These are phyloP conservation scores for Avena sativa DNA, from an alignment of 176 grass and related monocot genomes.

Conservation along the genomic window DNA sequence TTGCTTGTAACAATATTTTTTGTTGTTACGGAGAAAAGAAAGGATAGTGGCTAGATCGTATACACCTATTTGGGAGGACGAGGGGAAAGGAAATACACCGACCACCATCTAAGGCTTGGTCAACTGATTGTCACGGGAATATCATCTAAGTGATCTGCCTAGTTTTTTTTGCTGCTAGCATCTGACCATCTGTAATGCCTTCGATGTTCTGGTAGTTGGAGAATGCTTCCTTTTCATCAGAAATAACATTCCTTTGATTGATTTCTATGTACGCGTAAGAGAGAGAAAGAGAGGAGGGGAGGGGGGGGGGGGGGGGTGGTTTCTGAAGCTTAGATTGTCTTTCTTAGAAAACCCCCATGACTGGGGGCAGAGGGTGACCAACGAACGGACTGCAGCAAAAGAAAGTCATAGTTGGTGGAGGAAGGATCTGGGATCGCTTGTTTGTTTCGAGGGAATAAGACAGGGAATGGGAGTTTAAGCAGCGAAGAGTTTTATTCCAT, in stretches of 20 bases:
- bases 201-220: background rate
- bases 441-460: too few species aligned
- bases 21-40: conserved; percentile 16
- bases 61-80: background rate
- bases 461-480: too few species aligned
- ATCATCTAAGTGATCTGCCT: background rate
- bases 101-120: conserved; percentile 13
- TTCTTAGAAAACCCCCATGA: too few species aligned
- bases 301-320: too few species aligned
- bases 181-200: background rate
- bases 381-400: too few species aligned
- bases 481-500: too few species aligned
- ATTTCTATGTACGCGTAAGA: background rate
- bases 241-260: background rate
- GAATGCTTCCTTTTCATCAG: background rate
- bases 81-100: background rate
- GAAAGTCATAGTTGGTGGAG: too few species aligned
- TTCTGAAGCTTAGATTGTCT: too few species aligned
- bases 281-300: too few species aligned
- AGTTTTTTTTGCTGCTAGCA: background rate
- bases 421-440: too few species aligned
- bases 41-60: conserved; percentile 6
- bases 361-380: too few species aligned
- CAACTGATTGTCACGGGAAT: background rate
- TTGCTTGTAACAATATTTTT: conserved; percentile 28